Evolutionary conservation across 331 rosid genomes (phyloP), one percentile per base, ranked within the genome.

Genomic region (Malus hybrid): DNA sequence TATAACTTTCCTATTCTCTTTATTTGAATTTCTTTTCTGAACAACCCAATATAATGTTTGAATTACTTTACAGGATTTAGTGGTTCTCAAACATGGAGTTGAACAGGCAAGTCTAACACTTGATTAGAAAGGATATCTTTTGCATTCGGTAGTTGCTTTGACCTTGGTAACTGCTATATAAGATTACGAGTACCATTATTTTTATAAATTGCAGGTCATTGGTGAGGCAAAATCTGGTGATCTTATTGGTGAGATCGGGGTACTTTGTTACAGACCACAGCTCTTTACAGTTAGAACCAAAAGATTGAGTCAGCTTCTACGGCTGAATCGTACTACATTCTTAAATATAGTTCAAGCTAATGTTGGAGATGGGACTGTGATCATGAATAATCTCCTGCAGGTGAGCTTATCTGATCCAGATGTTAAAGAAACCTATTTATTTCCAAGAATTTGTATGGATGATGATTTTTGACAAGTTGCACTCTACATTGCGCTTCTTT

Each of bases 301-400:
- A 73, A 83, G 98, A 10, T 71, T 95, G 76, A 88, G 93, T 79
- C 99, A 92, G 80, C 79, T 95, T 46, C 84, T 95, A 33, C 85
- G 99, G 75, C 75, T 95, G 73, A 95, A 92, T 80, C 93, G 98
- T 6, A 86, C 97, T 1, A 80, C 85, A 0, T 95, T 95, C 85
- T 62, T 95, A 80, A 95, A 81, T 61, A 89, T 92, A 32, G 97
- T 95, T 71, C 93, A 92, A 62, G 91, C 99, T 64, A 90, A 92
- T 36, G 86, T 92, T 1, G 99, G 98, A 9, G 99, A 95, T 48
- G 99, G 99, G 76, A 88, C 90, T 79, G 85, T 92, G 54, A 92
- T 95, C 77, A 89, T 95, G 89, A 95, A 92, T 55, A 95, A 95
- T 79, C 97, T 95, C 68, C 98, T 95, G 79, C 85, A 95, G 98